Evolutionary conservation across 805 yeast species (phyloP).

Genomic region (Candida nitratophila): DNA sequence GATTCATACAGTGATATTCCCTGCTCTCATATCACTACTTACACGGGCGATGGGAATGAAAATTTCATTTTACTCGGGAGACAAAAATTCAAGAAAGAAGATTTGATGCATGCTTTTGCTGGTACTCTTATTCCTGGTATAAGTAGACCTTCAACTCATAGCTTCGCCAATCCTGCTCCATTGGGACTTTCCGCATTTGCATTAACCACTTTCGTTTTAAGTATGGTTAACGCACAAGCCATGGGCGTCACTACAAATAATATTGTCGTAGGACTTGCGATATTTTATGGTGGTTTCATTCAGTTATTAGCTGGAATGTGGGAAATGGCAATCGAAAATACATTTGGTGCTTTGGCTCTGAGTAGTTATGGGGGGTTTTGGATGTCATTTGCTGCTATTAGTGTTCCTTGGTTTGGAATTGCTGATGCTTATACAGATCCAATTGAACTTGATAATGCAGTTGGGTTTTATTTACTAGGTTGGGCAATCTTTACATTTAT

Average conservation of each 20-base stretch:
- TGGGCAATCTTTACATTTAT: slow-evolving; percentile 61
- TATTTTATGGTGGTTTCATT: slow-evolving; percentile 67
- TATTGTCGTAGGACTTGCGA: slow-evolving; percentile 57
- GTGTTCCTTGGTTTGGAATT: slow-evolving; percentile 51
- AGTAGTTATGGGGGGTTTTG: slow-evolving; percentile 67
- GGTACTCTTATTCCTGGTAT: slow-evolving; percentile 76
- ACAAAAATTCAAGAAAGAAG: slow-evolving; percentile 56
- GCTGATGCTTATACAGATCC: slow-evolving; percentile 37
- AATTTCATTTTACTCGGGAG: slow-evolving; percentile 67
- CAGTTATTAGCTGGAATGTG: slow-evolving; percentile 70
- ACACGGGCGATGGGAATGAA: slow-evolving; percentile 42
- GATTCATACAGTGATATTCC: neutral
- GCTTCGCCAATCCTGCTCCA: slow-evolving; percentile 71
- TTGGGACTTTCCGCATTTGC: slow-evolving; percentile 69
- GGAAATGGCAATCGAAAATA: slow-evolving; percentile 70
- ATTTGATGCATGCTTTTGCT: slow-evolving; percentile 64
- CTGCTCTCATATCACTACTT: neutral
- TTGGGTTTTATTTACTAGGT: slow-evolving; percentile 53
- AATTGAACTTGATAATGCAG: slow-evolving; percentile 40
- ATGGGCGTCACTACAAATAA: slow-evolving; percentile 58
- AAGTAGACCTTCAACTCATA: slow-evolving; percentile 48
- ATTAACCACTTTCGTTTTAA: slow-evolving; percentile 57
- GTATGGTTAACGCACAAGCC: slow-evolving; percentile 56
- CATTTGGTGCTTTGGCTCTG: slow-evolving; percentile 65
- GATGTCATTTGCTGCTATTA: slow-evolving; percentile 66